A percentile compares a stretch with the other conserved stretches of the same genome.
Conservation (phyloP, 2,329 filamentous ascomycete genomes). For the Diaporthe ampelina region DNA sequence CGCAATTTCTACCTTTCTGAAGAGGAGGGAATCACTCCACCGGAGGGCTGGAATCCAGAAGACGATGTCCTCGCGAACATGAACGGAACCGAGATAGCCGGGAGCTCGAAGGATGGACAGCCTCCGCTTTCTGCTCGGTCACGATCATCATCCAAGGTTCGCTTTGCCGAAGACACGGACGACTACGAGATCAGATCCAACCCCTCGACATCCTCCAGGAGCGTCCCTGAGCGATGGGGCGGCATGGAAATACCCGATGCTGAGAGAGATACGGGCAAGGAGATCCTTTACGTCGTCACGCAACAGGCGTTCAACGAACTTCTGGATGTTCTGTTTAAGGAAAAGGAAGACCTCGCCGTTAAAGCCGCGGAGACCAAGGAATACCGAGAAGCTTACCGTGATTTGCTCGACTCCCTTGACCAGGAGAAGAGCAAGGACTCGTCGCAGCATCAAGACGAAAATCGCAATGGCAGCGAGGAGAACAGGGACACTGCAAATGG, state of each 20-base stretch:
- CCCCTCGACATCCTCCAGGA: slow-evolving; percentile 79
- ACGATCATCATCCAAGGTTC: slow-evolving; percentile 83
- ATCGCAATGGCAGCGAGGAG: slow-evolving; percentile 26
- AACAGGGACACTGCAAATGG: slow-evolving; percentile 31
- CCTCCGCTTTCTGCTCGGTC: slow-evolving; percentile 66
- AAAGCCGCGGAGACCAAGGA: slow-evolving; percentile 74
- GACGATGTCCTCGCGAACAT: slow-evolving; percentile 67
- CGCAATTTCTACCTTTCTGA: slow-evolving; percentile 87
- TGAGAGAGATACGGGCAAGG: slow-evolving; percentile 86
- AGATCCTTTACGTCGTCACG: slow-evolving; percentile 91
- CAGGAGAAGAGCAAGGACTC: slow-evolving; percentile 43
- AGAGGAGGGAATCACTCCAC: slow-evolving; percentile 80
- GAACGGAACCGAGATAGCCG: slow-evolving; percentile 51
- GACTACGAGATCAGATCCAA: slow-evolving; percentile 81
- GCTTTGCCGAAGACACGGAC: slow-evolving; percentile 79
- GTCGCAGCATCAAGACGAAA: slow-evolving; percentile 25
- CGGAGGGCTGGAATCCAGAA: slow-evolving; percentile 73
- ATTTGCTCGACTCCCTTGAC: slow-evolving; percentile 61
- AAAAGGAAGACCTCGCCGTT: slow-evolving; percentile 82
- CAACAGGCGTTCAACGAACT: slow-evolving; percentile 96
- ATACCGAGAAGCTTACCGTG: slow-evolving; percentile 70
- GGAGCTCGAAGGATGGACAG: slow-evolving; percentile 60
- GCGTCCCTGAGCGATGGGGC: slow-evolving; percentile 80
- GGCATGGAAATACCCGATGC: slow-evolving; percentile 84
- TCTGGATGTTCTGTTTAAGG: slow-evolving; percentile 86